Evolutionary conservation across 176 grass and related monocot genomes (phyloP).

Genomic region (Echinochloa phyllopogon): DNA sequence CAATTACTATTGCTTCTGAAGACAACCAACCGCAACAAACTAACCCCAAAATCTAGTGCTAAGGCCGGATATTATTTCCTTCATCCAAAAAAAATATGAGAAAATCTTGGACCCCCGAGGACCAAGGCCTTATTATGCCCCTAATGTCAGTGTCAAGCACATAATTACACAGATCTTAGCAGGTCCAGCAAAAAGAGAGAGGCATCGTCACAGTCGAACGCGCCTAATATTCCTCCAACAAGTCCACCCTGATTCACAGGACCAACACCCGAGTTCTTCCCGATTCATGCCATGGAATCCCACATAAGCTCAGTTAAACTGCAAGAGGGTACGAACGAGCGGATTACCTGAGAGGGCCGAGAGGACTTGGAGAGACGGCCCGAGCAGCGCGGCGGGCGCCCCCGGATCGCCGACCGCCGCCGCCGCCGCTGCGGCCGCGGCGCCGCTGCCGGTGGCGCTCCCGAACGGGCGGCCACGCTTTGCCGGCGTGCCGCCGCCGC

Average conservation of each 20-base stretch:
- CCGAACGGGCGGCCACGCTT: constrained; percentile 93
- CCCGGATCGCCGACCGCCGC: constrained; percentile 53
- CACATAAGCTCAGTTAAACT: neutral
- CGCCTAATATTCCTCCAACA: neutral
- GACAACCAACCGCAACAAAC: constrained; percentile 7
- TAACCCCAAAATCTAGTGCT: neutral
- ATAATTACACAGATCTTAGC: neutral
- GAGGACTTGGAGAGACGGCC: constrained; percentile 83
- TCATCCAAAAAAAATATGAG: too few relatives aligned
- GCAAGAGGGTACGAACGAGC: neutral
- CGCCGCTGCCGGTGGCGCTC: constrained; percentile 61
- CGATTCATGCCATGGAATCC: constrained; percentile 8
- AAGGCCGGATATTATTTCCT: too few relatives aligned
- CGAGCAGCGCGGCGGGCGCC: constrained; percentile 68
- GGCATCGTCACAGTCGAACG: neutral
- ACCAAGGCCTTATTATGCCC: neutral
- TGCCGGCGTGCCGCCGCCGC: constrained; percentile 63
- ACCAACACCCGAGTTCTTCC: neutral
- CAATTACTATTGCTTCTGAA: neutral
- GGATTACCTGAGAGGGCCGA: constrained; percentile 62
- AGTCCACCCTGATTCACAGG: neutral
- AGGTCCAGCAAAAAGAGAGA: neutral
- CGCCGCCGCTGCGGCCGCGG: constrained; percentile 40
- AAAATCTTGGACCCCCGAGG: neutral
- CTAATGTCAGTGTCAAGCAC: constrained; percentile 11